These are phyloP conservation scores for Colletotrichum viniferum DNA, from an alignment of 2,329 filamentous ascomycete genomes.

Conservation along the genomic window DNA sequence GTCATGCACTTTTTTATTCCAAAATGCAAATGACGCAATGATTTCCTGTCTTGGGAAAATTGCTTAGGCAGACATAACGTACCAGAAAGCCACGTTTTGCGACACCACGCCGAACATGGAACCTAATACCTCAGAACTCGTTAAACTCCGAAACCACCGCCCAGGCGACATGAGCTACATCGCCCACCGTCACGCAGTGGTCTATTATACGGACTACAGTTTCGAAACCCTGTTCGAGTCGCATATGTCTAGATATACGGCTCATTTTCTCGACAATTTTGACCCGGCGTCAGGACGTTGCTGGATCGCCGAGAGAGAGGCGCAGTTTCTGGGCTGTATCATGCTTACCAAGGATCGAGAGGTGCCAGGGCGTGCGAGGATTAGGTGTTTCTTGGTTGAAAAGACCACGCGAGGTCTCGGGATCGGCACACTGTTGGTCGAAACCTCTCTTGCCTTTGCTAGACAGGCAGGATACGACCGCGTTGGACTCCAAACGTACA, in stretches of 20 bases:
- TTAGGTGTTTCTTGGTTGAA: slow-evolving; percentile 30
- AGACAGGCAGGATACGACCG: slow-evolving; percentile 20
- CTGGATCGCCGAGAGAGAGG: slow-evolving; percentile 30
- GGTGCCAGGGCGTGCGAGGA: slow-evolving; percentile 18
- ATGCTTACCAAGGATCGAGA: slow-evolving; percentile 23
- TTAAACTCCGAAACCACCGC: slow-evolving; percentile 18
- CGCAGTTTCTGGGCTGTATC: slow-evolving; percentile 28
- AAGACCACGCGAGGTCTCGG: slow-evolving; percentile 22
- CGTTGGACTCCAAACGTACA: slow-evolving; percentile 24
- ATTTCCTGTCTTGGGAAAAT: fast-evolving
- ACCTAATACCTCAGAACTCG: background rate
- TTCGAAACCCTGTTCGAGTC: slow-evolving; percentile 26
- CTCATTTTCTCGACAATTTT: slow-evolving; percentile 28
- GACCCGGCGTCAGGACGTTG: slow-evolving; percentile 25
- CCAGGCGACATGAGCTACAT: slow-evolving; percentile 29
- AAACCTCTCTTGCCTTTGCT: slow-evolving; percentile 24
- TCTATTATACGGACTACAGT: slow-evolving; percentile 24
- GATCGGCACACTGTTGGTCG: slow-evolving; percentile 19
- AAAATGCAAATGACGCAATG: background rate
- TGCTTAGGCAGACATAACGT: background rate
- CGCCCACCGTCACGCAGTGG: slow-evolving; percentile 25
- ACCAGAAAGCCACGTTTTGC: background rate
- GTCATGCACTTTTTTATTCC: fast-evolving
- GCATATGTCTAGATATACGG: slow-evolving; percentile 23
- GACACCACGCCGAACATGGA: background rate